These are phyloP conservation scores for Kwoniella sp. DNA, from an alignment of 768 basidiomycete genomes.

Conservation along the genomic window DNA sequence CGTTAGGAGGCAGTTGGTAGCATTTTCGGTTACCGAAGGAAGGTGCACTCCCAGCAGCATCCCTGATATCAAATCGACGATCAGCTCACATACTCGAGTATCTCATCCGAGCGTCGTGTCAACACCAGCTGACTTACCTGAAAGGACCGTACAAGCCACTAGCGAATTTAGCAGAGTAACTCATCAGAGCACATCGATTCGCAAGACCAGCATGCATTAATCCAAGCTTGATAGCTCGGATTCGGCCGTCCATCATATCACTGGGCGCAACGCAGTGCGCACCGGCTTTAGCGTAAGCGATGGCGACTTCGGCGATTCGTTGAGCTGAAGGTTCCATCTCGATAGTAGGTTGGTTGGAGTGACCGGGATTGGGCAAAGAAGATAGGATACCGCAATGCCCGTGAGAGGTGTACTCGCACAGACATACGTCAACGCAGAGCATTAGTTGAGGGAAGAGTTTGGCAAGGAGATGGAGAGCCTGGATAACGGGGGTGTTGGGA, in stretches of 20 bases:
- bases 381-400: slow-evolving; percentile 80
- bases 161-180: slow-evolving; percentile 96
- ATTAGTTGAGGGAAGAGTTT: slow-evolving; percentile 78
- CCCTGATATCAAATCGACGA: slow-evolving; percentile 59
- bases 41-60: slow-evolving; percentile 95
- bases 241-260: slow-evolving; percentile 99
- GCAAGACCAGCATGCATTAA: slow-evolving; percentile 81
- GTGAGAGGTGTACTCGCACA: slow-evolving; percentile 99
- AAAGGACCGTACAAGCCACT: slow-evolving; percentile 95
- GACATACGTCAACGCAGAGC: slow-evolving; percentile 91
- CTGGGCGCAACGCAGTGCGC: slow-evolving; percentile 98
- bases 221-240: slow-evolving; percentile 81
- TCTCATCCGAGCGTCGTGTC: too few relatives aligned
- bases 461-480: slow-evolving; percentile 78
- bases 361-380: slow-evolving; percentile 41
- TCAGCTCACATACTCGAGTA: slow-evolving; percentile 8
- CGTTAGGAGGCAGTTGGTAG: slow-evolving; percentile 90
- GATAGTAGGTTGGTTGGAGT: slow-evolving; percentile 56
- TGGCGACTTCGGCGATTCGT: slow-evolving; percentile 89
- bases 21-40: slow-evolving; percentile 95
- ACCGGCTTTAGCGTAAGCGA: slow-evolving; percentile 90
- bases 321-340: slow-evolving; percentile 73
- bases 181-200: slow-evolving; percentile 90
- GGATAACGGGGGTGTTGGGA: slow-evolving; percentile 84
- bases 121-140: slow-evolving; percentile 61